A percentile compares a stretch with the other conserved stretches of the same genome.
phyloP scores from a whole-genome alignment of 2,329 filamentous ascomycete genomes.

The Fusarium succisae region DNA sequence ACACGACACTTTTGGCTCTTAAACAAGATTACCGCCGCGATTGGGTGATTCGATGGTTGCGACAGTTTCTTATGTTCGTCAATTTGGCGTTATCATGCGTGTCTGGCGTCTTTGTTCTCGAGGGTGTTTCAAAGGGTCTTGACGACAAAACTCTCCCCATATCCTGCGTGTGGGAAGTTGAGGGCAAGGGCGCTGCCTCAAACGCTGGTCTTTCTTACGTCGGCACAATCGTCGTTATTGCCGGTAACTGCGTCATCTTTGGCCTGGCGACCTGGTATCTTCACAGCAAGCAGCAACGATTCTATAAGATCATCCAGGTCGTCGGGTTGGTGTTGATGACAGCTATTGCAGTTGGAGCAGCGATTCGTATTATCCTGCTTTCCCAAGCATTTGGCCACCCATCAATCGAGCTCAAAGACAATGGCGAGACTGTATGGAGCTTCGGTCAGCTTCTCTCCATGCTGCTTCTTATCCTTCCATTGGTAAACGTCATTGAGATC shows the following conservation, averaged over 20 bases:
- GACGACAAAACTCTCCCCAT: slow-evolving; percentile 65
- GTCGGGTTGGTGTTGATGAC: slow-evolving; percentile 64
- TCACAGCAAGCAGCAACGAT: slow-evolving; percentile 63
- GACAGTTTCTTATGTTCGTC: slow-evolving; percentile 72
- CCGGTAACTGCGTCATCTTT: slow-evolving; percentile 67
- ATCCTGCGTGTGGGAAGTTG: slow-evolving; percentile 66
- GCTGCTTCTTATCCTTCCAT: slow-evolving; percentile 36
- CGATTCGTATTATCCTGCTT: slow-evolving; percentile 64
- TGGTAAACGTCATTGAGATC: slow-evolving; percentile 29
- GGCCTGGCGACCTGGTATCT: slow-evolving; percentile 70
- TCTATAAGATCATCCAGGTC: slow-evolving; percentile 64
- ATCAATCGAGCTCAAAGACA: slow-evolving; percentile 39
- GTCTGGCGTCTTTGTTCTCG: slow-evolving; percentile 65
- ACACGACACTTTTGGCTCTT: slow-evolving; percentile 70
- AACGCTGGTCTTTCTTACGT: slow-evolving; percentile 61
- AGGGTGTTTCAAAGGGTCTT: slow-evolving; percentile 62
- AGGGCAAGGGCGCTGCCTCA: slow-evolving; percentile 47
- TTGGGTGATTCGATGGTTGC: slow-evolving; percentile 72
- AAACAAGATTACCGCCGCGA: slow-evolving; percentile 73
- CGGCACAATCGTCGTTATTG: slow-evolving; percentile 70
- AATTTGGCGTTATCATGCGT: slow-evolving; percentile 68
- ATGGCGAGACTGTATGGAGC: slow-evolving; percentile 38
- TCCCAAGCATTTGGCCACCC: slow-evolving; percentile 65
- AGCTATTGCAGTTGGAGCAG: slow-evolving; percentile 67
- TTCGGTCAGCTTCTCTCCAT: slow-evolving; percentile 40